These are phyloP conservation scores for Micromonas commoda DNA, from an alignment of 139 green algal species.

Conservation along the genomic window DNA sequence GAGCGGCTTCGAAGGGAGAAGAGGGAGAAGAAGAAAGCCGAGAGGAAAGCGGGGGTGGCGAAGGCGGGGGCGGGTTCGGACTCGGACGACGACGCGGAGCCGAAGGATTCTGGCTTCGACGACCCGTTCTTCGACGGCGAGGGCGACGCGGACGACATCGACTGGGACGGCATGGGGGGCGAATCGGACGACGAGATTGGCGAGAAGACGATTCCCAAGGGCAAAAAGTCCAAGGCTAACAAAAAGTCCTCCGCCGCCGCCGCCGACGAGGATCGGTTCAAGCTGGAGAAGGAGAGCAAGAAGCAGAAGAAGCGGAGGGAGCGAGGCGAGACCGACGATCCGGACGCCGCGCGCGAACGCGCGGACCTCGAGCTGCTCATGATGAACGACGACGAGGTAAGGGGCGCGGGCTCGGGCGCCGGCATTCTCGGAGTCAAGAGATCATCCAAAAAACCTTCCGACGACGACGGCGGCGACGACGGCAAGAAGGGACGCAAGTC, in stretches of 20 bases:
- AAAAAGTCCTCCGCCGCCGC: background rate
- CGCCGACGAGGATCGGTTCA: background rate
- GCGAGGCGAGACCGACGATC: slow-evolving; percentile 31
- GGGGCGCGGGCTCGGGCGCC: slow-evolving; percentile 27
- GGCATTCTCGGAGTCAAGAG: background rate
- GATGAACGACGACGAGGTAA: slow-evolving; percentile 71
- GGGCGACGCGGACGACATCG: slow-evolving; percentile 3
- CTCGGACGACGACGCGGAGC: slow-evolving; percentile 33
- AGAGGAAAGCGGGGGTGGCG: slow-evolving; percentile 32
- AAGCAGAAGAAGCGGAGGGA: slow-evolving; percentile 31
- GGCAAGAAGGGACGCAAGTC: slow-evolving; percentile 4
- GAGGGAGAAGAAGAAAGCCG: slow-evolving; percentile 23
- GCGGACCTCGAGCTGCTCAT: slow-evolving; percentile 90
- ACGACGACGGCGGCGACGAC: no score
- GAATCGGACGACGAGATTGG: slow-evolving; percentile 2
- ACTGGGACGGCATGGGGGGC: background rate
- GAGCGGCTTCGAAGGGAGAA: slow-evolving; percentile 44
- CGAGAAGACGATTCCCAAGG: slow-evolving; percentile 8
- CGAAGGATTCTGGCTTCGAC: slow-evolving; percentile 48
- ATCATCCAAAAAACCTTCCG: background rate
- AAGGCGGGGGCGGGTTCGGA: no score
- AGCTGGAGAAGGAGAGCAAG: slow-evolving; percentile 20
- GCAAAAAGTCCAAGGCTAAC: slow-evolving; percentile 27
- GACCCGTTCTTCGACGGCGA: slow-evolving; percentile 73
- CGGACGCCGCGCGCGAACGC: slow-evolving; percentile 30